phyloP scores from a whole-genome alignment of 2,329 filamentous ascomycete genomes.

The Aspergillus transmontanensis region DNA sequence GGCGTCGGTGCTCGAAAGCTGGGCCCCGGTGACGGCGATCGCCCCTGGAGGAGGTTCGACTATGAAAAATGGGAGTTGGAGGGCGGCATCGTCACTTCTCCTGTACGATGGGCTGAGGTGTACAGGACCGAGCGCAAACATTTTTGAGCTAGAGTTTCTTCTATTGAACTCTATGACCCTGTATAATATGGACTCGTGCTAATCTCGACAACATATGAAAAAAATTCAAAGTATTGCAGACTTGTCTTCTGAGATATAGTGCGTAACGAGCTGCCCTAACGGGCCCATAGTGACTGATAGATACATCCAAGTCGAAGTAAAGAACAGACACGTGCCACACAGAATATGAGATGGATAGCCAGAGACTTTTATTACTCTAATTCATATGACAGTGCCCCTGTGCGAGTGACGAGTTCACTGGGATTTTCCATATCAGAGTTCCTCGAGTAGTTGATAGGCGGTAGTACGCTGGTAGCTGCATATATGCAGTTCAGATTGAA shows the following conservation, averaged over 20 bases:
- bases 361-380: neutral
- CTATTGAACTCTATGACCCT: neutral
- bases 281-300: neutral
- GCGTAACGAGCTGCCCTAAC: neutral
- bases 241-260: neutral
- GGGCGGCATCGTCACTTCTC: slow-evolving; percentile 34
- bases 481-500: neutral
- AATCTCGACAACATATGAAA: neutral
- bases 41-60: slow-evolving; percentile 25
- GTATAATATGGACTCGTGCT: neutral
- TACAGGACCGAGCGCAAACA: slow-evolving; percentile 15
- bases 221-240: neutral
- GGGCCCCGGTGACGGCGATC: slow-evolving; percentile 6
- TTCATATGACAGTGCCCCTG: neutral
- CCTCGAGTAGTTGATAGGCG: neutral
- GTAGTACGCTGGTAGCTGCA: neutral
- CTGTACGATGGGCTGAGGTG: slow-evolving; percentile 22
- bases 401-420: neutral
- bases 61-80: slow-evolving; percentile 31
- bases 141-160: neutral
- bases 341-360: neutral
- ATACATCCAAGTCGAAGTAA: neutral
- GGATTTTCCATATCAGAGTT: neutral
- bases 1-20: slow-evolving; percentile 40
- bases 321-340: neutral